These are phyloP conservation scores for Colletotrichum tanaceti DNA, from an alignment of 2,329 filamentous ascomycete genomes.

Conservation along the genomic window DNA sequence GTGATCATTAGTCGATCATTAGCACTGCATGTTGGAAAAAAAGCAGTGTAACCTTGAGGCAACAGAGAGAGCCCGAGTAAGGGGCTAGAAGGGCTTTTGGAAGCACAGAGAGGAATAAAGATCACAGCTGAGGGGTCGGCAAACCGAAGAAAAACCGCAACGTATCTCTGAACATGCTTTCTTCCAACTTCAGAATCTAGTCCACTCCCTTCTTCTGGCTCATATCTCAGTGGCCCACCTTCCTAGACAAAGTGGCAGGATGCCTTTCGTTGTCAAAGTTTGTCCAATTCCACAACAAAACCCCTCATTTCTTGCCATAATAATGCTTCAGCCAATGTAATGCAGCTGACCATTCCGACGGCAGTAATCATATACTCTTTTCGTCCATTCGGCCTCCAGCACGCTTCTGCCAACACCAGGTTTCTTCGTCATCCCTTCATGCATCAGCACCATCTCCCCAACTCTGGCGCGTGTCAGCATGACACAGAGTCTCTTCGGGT, in stretches of 20 bases:
- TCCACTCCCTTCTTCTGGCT: neutral
- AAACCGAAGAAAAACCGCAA: neutral
- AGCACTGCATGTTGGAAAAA: no score
- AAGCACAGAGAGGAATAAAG: neutral
- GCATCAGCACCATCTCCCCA: slow-evolving; percentile 60
- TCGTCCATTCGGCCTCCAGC: slow-evolving; percentile 31
- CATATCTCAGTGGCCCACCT: neutral
- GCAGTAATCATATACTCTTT: slow-evolving; percentile 31
- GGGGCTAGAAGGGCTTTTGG: neutral
- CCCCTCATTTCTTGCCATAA: neutral
- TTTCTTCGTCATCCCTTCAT: slow-evolving; percentile 49
- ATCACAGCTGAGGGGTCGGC: neutral
- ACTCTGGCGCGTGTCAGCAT: slow-evolving; percentile 58
- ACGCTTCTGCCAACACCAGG: neutral
- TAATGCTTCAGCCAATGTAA: slow-evolving; percentile 1
- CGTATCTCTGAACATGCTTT: neutral
- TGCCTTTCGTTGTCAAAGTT: neutral
- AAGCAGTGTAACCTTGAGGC: no score
- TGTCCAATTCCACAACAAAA: neutral
- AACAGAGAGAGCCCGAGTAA: no score
- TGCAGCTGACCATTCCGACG: slow-evolving; percentile 16
- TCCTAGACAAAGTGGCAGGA: neutral
- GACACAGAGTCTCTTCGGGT: slow-evolving; percentile 58
- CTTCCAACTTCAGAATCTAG: no score
- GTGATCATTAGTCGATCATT: no score